phyloP scores from a whole-genome alignment of 1,139 yeast species.

The Diutina ranongensis region DNA sequence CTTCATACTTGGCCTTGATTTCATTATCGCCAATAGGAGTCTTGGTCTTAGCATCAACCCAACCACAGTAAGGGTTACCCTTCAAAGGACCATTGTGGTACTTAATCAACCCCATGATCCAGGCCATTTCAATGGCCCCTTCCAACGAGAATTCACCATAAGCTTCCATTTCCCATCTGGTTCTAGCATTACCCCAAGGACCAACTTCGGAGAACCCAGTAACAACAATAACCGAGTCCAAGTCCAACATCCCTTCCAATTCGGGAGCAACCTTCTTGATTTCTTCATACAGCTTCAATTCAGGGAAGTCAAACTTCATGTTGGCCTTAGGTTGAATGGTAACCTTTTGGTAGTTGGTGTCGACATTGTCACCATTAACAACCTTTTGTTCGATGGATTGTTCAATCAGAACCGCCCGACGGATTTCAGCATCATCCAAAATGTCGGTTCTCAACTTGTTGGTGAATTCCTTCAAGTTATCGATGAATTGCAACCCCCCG shows the following conservation, averaged over 20 bases:
- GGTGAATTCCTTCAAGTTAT: constrained; percentile 84
- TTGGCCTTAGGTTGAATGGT: constrained; percentile 85
- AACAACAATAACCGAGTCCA: constrained; percentile 83
- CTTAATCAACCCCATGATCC: constrained; percentile 97
- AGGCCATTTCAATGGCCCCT: constrained; percentile 98
- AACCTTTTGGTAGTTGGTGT: constrained; percentile 70
- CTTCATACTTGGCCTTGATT: constrained; percentile 83
- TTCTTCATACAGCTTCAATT: constrained; percentile 63
- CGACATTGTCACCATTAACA: constrained; percentile 83
- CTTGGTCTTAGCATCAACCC: constrained; percentile 93
- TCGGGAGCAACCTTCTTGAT: constrained; percentile 62
- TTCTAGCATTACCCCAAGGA: constrained; percentile 99
- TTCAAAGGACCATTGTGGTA: constrained; percentile 88
- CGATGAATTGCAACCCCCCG: constrained; percentile 94
- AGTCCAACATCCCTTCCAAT: constrained; percentile 83
- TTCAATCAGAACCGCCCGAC: constrained; percentile 93
- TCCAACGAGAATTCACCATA: constrained; percentile 91
- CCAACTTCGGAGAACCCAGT: constrained; percentile 98
- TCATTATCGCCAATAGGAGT: constrained; percentile 93
- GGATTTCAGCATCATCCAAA: constrained; percentile 76
- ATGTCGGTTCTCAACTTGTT: constrained; percentile 71
- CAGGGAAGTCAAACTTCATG: constrained; percentile 89
- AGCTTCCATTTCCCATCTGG: constrained; percentile 99
- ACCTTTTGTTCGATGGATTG: constrained; percentile 88
- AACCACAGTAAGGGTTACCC: constrained; percentile 77